Evolutionary conservation across 768 basidiomycete species (phyloP).

Genomic region (Punctularia strigosozonata): DNA sequence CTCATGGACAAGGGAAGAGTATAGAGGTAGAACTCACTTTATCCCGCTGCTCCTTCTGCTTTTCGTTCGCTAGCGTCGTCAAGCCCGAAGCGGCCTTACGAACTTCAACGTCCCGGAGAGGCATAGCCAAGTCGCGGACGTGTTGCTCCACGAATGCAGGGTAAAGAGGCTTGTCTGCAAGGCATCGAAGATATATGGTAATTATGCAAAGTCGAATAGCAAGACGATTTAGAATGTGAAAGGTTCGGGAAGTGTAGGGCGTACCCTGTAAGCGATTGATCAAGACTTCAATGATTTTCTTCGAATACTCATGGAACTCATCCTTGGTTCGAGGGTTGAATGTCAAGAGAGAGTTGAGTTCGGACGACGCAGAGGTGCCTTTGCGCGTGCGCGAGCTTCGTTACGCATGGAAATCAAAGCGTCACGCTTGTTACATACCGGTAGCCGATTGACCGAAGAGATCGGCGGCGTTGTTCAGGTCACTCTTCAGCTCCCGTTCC

Average conservation of each 20-base stretch:
- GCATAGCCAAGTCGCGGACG: conserved; percentile 57
- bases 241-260: too few species aligned
- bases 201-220: too few species aligned
- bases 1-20: too few species aligned
- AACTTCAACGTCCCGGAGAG: conserved; percentile 84
- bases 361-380: conserved; percentile 62
- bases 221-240: too few species aligned
- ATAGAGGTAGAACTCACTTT: too few species aligned
- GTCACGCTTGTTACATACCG: conserved; percentile 11
- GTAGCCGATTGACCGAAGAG: conserved; percentile 64
- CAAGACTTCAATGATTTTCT: conserved; percentile 60
- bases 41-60: conserved; percentile 83
- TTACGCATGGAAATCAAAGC: background rate
- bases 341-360: conserved; percentile 62
- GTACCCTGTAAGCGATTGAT: too few species aligned
- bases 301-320: conserved; percentile 69
- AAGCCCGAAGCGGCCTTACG: conserved; percentile 79
- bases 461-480: conserved; percentile 75
- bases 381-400: background rate
- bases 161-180: conserved; percentile 77
- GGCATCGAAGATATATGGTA: too few species aligned
- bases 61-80: conserved; percentile 87
- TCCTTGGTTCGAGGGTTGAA: conserved; percentile 81
- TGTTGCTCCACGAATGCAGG: conserved; percentile 76
- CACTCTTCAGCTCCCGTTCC: conserved; percentile 76